Evolutionary conservation across 169 alveolate species (phyloP).

Genomic region (Cryptosporidium andersoni): DNA sequence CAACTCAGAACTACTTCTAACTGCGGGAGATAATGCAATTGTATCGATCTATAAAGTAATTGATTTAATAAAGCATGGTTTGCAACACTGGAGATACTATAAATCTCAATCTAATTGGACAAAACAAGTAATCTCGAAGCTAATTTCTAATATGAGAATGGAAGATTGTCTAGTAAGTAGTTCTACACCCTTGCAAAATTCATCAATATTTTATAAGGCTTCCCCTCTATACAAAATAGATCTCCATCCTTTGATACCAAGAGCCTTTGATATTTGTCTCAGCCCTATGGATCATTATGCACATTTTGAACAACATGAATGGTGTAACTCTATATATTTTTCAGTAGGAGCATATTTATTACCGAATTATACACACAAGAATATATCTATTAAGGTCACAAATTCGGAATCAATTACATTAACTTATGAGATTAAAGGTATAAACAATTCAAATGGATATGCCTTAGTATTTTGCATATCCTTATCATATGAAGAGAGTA

Average conservation of each 20-base stretch:
- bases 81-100: not conserved
- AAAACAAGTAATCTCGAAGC: too few relatives aligned
- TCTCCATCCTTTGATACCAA: conserved; percentile 44
- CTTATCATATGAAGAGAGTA: not conserved
- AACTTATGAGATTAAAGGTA: not conserved
- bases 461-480: conserved; percentile 39
- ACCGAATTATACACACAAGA: conserved; percentile 20
- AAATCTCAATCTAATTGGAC: conserved; percentile 7
- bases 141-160: not conserved
- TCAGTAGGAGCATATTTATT: conserved; percentile 60
- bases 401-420: not conserved
- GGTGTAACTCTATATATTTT: conserved; percentile 1
- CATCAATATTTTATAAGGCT: conserved; percentile 26
- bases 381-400: conserved; percentile 23
- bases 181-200: not conserved
- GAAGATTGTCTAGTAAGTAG: not conserved
- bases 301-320: not conserved
- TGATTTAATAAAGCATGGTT: conserved; percentile 46
- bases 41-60: conserved; percentile 29
- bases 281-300: conserved; percentile 15
- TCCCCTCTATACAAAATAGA: conserved; percentile 62
- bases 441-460: conserved; percentile 9
- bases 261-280: conserved; percentile 66
- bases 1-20: conserved; percentile 31
- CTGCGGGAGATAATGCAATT: conserved; percentile 67